Evolutionary conservation across 176 grass and related monocot species (phyloP), one percentile per base, ranked within the genome.

Genomic region (Oryza punctata): DNA sequence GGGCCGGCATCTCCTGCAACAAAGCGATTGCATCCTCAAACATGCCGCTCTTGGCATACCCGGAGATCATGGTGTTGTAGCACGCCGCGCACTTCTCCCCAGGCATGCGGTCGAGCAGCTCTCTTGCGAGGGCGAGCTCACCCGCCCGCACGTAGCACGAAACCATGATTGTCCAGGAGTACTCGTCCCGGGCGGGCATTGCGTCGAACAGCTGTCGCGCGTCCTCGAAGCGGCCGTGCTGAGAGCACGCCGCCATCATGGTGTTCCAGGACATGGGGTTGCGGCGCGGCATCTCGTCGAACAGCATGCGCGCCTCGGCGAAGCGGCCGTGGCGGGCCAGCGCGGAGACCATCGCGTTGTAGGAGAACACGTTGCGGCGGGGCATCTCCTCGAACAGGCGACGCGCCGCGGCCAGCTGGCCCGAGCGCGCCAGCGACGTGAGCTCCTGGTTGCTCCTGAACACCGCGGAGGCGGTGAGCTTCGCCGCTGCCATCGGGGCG

Each of bases 61-160:
- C 91, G 3, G 85, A 90, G 40, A 93, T 88, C 91, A 90, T 88
- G 33, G 88, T 81, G 15, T 93, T 93, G 85, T 88, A 93, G 85
- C 91, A 90, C 4, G 71, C 64, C 3, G 78, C 16, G 68, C 74
- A 85, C 85, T 90, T 93, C n/a, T 73, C 45, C 1, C 82, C 73
- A 5, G 82, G 91, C 69, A 93, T 88, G 9, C 78, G 57, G 52
- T 93, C 78, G 16, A 93, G 84, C 61, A 79, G 44, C 2, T 75
- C 69, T 1, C 88, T 79, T 6, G 88, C 88, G 35, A 88, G 78
- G 24, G 26, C 70, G 6, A 93, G 75, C 47, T 93, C 85, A 2
- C 91, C 82, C 9, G 40, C 86, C 11, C 73, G 85, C 0, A 65
- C 21, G 70, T 87, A 90, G 78, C 91, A 88, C 61, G 85, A 88